Conservation (phyloP, 2,329 filamentous ascomycete genomes). For the Lasiodiplodia theobromae region DNA sequence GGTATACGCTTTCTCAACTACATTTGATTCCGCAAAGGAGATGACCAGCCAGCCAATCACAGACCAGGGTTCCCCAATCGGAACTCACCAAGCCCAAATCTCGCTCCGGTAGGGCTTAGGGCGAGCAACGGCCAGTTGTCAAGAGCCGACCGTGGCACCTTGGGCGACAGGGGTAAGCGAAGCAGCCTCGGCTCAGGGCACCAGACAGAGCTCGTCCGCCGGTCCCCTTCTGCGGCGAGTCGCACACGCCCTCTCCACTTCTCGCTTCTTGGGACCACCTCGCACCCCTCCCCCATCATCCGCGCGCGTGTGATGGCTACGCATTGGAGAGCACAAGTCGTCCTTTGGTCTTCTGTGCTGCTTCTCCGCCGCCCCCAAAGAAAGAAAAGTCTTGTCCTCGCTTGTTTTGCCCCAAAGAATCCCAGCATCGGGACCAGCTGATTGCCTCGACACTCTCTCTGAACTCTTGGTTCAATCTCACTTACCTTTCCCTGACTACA, state of each 20-base stretch:
- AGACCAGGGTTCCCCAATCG: not conserved
- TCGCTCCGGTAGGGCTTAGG: slow-evolving; percentile 15
- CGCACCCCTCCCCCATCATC: not conserved
- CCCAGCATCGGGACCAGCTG: not conserved
- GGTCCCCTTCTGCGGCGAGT: slow-evolving; percentile 3
- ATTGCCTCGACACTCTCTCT: slow-evolving; percentile 5
- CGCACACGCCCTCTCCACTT: slow-evolving; percentile 14
- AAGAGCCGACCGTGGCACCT: not conserved
- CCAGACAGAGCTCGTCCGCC: not conserved
- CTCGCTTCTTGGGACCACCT: slow-evolving; percentile 1
- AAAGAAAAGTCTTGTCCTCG: not conserved
- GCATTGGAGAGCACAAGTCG: not conserved
- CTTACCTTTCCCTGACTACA: not conserved
- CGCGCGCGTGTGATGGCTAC: not conserved
- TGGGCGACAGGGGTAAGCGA: slow-evolving; percentile 20
- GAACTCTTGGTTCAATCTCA: not conserved
- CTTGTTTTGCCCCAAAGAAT: not conserved
- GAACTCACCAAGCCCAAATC: not conserved
- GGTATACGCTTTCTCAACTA: not conserved
- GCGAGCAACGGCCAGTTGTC: not conserved
- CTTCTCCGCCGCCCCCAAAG: not conserved
- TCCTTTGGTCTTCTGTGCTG: not conserved
- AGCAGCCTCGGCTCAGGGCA: slow-evolving; percentile 13
- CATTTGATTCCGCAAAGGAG: not conserved
- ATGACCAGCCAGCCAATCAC: not conserved